phyloP scores from a whole-genome alignment of 768 basidiomycete genomes.

The Hirschioporus abietinus region DNA sequence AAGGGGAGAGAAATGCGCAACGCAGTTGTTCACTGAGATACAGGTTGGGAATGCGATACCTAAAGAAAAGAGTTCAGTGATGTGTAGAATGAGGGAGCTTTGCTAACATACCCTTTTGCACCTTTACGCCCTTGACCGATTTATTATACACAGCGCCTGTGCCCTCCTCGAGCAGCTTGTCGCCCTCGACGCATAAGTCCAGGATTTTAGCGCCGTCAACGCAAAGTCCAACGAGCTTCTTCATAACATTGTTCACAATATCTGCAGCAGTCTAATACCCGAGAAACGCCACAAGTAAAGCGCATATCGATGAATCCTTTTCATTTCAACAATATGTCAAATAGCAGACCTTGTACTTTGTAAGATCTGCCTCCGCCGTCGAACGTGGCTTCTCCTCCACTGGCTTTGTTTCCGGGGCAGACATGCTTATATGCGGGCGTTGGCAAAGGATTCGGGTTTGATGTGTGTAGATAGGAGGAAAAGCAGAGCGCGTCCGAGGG shows the following conservation, averaged over 20 bases:
- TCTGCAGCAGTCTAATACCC: conserved; percentile 75
- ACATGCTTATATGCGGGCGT: conserved; percentile 37
- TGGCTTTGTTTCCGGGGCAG: conserved; percentile 47
- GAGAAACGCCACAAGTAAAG: neutral
- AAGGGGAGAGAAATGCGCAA: conserved; percentile 96
- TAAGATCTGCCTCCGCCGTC: conserved; percentile 68
- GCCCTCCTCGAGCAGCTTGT: conserved; percentile 86
- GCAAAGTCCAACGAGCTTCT: conserved; percentile 72
- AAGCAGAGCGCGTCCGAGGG: neutral
- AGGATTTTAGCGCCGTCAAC: conserved; percentile 82
- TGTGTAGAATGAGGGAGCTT: neutral
- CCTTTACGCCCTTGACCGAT: conserved; percentile 79
- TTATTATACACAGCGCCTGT: conserved; percentile 89
- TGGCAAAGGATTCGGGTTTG: neutral
- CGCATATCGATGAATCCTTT: neutral
- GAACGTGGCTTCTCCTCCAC: conserved; percentile 46
- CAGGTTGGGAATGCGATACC: conserved; percentile 93
- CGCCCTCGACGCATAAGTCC: conserved; percentile 90
- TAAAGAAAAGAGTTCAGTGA: conserved; percentile 25
- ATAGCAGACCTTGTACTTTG: conserved; percentile 74
- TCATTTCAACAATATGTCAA: conserved; percentile 10
- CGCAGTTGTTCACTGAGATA: conserved; percentile 91
- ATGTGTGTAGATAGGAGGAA: neutral
- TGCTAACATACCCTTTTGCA: conserved; percentile 66
- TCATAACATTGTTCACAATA: conserved; percentile 79